phyloP scores from a whole-genome alignment of 2,329 filamentous ascomycete genomes.

The Chrysoporthe deuterocubensis region DNA sequence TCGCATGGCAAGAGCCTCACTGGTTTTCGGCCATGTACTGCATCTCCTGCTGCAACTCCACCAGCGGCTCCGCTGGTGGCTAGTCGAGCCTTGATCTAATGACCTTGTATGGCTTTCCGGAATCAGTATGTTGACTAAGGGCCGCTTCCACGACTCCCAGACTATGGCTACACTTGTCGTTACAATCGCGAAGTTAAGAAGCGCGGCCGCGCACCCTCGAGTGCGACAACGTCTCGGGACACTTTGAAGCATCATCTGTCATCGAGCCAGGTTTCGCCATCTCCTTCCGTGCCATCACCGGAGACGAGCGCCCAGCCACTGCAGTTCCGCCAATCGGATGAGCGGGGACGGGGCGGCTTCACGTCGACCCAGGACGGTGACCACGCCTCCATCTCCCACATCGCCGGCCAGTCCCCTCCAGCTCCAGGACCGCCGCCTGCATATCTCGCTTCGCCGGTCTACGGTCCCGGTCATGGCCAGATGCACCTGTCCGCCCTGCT shows the following conservation, averaged over 20 bases:
- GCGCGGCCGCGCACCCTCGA: slow-evolving; percentile 39
- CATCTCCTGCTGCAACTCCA: neutral
- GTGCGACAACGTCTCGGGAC: slow-evolving; percentile 2
- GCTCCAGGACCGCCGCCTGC: slow-evolving; percentile 5
- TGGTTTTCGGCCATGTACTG: too few relatives aligned
- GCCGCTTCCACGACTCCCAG: slow-evolving; percentile 30
- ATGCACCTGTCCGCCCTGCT: slow-evolving; percentile 31
- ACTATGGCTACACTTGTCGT: slow-evolving; percentile 44
- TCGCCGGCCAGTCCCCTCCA: slow-evolving; percentile 16
- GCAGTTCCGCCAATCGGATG: slow-evolving; percentile 15
- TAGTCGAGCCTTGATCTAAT: neutral
- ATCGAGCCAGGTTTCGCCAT: slow-evolving; percentile 18
- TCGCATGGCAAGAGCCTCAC: too few relatives aligned
- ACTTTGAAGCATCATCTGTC: slow-evolving; percentile 11
- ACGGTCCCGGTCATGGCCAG: slow-evolving; percentile 21
- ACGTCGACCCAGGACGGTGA: slow-evolving; percentile 14
- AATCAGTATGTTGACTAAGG: slow-evolving; percentile 6
- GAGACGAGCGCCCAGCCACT: slow-evolving; percentile 18
- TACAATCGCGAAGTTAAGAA: slow-evolving; percentile 45
- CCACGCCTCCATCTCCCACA: slow-evolving; percentile 13
- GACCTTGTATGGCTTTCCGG: neutral
- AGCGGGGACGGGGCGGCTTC: slow-evolving; percentile 17
- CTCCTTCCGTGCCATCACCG: slow-evolving; percentile 25
- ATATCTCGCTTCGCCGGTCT: slow-evolving; percentile 24
- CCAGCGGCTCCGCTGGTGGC: neutral